These are phyloP conservation scores for Fusarium sp. DNA, from an alignment of 2,329 filamentous ascomycete genomes.

Conservation along the genomic window DNA sequence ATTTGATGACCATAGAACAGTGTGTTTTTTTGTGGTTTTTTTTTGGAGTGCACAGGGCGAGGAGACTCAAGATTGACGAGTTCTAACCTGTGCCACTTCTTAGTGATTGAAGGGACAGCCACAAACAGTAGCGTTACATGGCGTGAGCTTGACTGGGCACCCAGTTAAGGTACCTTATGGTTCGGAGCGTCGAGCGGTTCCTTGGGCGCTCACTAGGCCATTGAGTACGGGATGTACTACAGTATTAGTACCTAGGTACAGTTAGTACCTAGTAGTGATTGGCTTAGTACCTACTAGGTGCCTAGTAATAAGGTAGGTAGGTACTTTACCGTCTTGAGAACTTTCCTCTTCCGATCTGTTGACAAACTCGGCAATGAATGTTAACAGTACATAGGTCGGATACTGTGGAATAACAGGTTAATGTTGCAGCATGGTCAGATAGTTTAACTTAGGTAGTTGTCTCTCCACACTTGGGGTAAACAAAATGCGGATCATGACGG, in stretches of 20 bases:
- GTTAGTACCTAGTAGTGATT: too few species aligned
- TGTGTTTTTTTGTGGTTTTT: background rate
- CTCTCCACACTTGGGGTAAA: background rate
- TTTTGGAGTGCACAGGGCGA: constrained; percentile 16
- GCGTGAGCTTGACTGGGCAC: constrained; percentile 20
- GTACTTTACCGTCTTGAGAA: background rate
- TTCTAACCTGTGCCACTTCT: constrained; percentile 21
- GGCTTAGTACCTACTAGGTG: too few species aligned
- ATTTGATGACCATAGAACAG: constrained; percentile 12
- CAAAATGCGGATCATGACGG: background rate
- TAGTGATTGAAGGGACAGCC: constrained; percentile 20
- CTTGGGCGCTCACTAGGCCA: constrained; percentile 22
- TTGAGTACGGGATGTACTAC: background rate
- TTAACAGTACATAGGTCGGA: background rate
- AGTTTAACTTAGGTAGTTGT: background rate
- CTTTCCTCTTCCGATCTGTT: background rate
- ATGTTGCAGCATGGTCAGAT: background rate
- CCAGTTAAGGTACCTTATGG: constrained; percentile 29
- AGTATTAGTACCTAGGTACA: too few species aligned
- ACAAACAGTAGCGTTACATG: constrained; percentile 26
- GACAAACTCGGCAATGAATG: background rate
- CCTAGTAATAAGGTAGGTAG: background rate
- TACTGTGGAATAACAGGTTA: background rate
- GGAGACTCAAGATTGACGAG: constrained; percentile 14
- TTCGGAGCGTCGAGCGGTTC: constrained; percentile 13